Evolutionary conservation across 2,329 filamentous ascomycete species (phyloP).

Genomic region (Torrubiella hemipterigena): DNA sequence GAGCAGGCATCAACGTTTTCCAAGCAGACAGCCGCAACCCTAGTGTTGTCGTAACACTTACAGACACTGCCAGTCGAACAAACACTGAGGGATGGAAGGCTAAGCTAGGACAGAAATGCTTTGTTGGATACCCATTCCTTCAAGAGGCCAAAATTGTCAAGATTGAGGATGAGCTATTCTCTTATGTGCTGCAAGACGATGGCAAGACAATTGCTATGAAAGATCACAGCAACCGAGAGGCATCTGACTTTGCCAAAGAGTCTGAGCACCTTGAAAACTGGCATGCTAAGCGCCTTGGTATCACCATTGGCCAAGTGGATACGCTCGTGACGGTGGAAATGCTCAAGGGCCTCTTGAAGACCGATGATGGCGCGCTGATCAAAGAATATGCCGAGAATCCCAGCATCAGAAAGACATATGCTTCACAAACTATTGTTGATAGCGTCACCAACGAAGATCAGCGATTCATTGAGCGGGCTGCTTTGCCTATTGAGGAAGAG

Average conservation of each 20-base stretch:
- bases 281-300: conserved; percentile 85
- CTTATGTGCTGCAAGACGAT: conserved; percentile 61
- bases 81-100: conserved; percentile 60
- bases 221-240: conserved; percentile 64
- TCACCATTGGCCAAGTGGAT: conserved; percentile 77
- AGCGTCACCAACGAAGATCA: conserved; percentile 82
- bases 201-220: conserved; percentile 52
- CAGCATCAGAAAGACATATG: conserved; percentile 79
- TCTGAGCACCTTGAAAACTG: conserved; percentile 70
- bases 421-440: conserved; percentile 84
- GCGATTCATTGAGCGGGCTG: conserved; percentile 81
- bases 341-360: conserved; percentile 82
- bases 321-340: conserved; percentile 87
- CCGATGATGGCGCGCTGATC: conserved; percentile 76
- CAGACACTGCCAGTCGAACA: conserved; percentile 59
- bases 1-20: conserved; percentile 88
- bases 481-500: conserved; percentile 82
- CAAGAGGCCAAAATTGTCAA: conserved; percentile 84
- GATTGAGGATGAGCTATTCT: conserved; percentile 88
- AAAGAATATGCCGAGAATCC: conserved; percentile 86
- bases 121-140: conserved; percentile 89
- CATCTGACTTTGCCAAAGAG: conserved; percentile 75
- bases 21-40: conserved; percentile 93
- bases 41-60: conserved; percentile 83
- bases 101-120: conserved; percentile 75